Base-by-base conservation (phyloP, 2,329 filamentous ascomycete species). In the Cercospora sojina region DNA sequence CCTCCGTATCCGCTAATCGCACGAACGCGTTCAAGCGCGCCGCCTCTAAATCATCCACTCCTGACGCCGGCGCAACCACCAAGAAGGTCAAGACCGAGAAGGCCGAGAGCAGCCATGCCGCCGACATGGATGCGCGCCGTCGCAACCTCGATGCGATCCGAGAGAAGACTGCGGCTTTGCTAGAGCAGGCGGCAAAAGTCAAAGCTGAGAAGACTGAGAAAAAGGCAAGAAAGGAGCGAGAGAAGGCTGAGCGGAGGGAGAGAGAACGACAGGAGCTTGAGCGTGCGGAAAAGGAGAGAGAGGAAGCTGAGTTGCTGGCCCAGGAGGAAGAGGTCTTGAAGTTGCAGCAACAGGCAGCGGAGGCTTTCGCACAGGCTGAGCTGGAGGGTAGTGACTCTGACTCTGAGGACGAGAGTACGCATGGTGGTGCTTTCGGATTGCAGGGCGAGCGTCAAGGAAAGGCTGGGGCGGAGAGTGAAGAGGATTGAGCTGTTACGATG, bases 321-420 rank as follows among this genome's bases (percentile, higher is more conserved):
- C 38, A 31, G 27, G 67, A 49, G 20, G 47, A 53, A 13, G 64
- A 68, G 55, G 55, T 65, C 38, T 38, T 59, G 41, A 62, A 68
- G 64, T 62, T 62, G 47, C 64, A 65, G 31, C 55, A 64, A 27
- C 58, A 69, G n/a, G 68, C 67, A 18, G 64, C 57, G 25, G 47
- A 63, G 20, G 43, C 43, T 49, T 43, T 66, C 5, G 72, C 70
- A 0, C 65, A 67, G 59, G 72, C 74, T 63, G 72, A 74, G 20
- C 60, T 62, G 3, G 64, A 66, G 18, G 59, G 12, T 8, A 2
- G 35, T 74, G 2, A 69, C 71, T 7, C 38, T 66, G 59, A 35
- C 20, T 6, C 13, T 16, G 60, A 64, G 16, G 64, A 69, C 71
- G 59, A 57, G 70, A 41, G 68, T 8, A 72, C 74, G 62, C 60